Base-by-base conservation (phyloP, 306 rosid species). In the Crotalaria pallida region DNA sequence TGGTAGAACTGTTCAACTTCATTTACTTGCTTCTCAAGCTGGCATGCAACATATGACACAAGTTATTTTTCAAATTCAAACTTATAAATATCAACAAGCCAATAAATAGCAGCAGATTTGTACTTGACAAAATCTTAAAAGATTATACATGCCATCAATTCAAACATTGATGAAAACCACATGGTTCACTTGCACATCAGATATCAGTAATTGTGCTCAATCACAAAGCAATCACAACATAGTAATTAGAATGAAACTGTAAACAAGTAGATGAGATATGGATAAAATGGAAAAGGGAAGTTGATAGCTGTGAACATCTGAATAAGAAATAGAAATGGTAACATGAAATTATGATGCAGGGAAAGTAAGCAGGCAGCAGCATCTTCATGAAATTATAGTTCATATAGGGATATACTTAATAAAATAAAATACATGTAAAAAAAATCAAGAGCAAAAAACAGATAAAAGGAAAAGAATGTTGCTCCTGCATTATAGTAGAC, bases 21-120 rank as follows among this genome's bases (percentile, higher is more conserved):
- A 52, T 67, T 63, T 47, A 89, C 84, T 73, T 73, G 84, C 66
- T 84, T 70, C 84, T 92, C 95, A 58, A 89, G 82, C 96, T 89
- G 85, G 85, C 73, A 85, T 61, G 16, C 40, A 76, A 44, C 44
- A 57, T 36, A 57, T 9, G 3, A 72, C 73, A 75, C 18, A 26
- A 65, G 34, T 48, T 58, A n/a, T 15, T 61, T 53, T 71, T 58
- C 53, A 60, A 71, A 26, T 8, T 45, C 17, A 16, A 71, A 48
- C 10, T 49, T 18, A 69, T 43, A 47, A 64, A 56, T 51, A 61
- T 47, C 38, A 47, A 43, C 56, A 24, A 29, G 51, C 50, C 63
- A 0, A 27, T 27, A 27, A 21, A 16, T 29, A 6, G n/a, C 23
- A 33, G 17, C 15, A 58, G 47, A 17, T 47, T 12, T 24, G 1